Evolutionary conservation across 2,329 filamentous ascomycete genomes (phyloP).

Genomic region (Aspergillus sp.): DNA sequence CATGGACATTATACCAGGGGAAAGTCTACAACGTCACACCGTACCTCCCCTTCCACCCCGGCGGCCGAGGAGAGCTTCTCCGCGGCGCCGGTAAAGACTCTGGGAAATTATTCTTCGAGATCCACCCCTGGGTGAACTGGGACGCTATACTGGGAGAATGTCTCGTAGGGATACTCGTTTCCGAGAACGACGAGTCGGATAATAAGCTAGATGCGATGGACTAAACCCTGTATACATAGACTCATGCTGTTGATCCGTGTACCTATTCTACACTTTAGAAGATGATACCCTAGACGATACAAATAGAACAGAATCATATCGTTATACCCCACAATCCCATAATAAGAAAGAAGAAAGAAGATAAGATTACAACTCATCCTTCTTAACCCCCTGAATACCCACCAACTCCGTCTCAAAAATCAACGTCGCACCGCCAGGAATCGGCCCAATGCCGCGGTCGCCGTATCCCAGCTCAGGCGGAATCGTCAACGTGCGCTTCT

Average conservation of each 20-base stretch:
- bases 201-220: constrained; percentile 61
- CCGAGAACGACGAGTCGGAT: constrained; percentile 49
- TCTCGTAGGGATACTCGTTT: constrained; percentile 62
- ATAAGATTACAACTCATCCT: constrained; percentile 46
- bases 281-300: neutral
- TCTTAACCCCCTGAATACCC: constrained; percentile 74
- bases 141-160: constrained; percentile 66
- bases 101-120: constrained; percentile 62
- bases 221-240: constrained; percentile 36
- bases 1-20: constrained; percentile 87
- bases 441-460: constrained; percentile 72
- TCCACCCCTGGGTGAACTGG: constrained; percentile 70
- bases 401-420: constrained; percentile 92
- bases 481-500: constrained; percentile 87
- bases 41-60: constrained; percentile 88
- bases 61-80: constrained; percentile 66
- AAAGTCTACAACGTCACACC: constrained; percentile 93
- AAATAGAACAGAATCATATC: neutral
- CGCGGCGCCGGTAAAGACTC: constrained; percentile 68
- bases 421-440: constrained; percentile 77
- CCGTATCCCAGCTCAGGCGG: constrained; percentile 88
- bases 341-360: neutral
- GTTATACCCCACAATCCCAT: neutral
- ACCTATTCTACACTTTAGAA: neutral
- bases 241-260: neutral